Evolutionary conservation across 768 basidiomycete species (phyloP).

Genomic region (Coprinopsis sp.): DNA sequence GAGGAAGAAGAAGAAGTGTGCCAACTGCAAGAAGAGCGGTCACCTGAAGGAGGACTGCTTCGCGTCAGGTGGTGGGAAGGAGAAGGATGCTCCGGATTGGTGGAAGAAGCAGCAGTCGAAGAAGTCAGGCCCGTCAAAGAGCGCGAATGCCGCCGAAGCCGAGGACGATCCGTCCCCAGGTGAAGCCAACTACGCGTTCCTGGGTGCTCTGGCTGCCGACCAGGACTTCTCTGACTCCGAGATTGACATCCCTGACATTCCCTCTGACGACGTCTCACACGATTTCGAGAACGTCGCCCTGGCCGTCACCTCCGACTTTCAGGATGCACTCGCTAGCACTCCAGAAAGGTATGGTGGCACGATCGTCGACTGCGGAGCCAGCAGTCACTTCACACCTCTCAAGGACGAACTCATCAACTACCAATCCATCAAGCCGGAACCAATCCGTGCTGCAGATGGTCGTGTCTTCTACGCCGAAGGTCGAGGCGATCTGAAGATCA

Average conservation of each 20-base stretch:
- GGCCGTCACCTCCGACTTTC: too few species aligned
- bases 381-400: constrained; percentile 25
- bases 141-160: constrained; percentile 9
- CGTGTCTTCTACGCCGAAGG: constrained; percentile 25
- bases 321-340: too few species aligned
- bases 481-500: constrained; percentile 23
- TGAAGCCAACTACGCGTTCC: too few species aligned
- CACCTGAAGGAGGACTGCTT: constrained; percentile 27
- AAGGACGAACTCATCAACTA: constrained; percentile 19
- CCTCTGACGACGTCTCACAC: too few species aligned
- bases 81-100: constrained; percentile 21
- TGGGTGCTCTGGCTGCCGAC: too few species aligned
- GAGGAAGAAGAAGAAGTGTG: constrained; percentile 18
- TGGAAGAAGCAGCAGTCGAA: constrained; percentile 17
- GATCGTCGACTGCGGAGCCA: constrained; percentile 25
- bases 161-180: neutral
- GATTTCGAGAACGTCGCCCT: too few species aligned
- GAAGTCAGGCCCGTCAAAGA: constrained; percentile 11
- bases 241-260: too few species aligned
- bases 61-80: constrained; percentile 28
- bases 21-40: constrained; percentile 24
- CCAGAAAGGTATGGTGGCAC: too few species aligned
- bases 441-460: constrained; percentile 27
- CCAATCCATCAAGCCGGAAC: constrained; percentile 17
- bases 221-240: too few species aligned